phyloP scores from a whole-genome alignment of 148 eudicot species.

The Suaeda aralocaspica region DNA sequence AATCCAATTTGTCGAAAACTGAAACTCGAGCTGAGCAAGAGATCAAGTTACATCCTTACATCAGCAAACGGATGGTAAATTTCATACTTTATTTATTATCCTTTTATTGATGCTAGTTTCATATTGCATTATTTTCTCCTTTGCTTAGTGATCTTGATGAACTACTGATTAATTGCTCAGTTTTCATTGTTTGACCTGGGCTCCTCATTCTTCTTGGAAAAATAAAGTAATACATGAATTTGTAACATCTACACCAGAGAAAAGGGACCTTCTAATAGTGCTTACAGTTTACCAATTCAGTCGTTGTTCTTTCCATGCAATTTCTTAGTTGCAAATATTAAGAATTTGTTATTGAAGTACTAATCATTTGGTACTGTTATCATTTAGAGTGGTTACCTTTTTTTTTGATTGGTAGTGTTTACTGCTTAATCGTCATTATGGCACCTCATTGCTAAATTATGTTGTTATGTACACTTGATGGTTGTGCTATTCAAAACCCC shows the following conservation, averaged over 20 bases:
- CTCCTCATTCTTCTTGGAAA: not conserved
- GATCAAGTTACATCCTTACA: constrained; percentile 64
- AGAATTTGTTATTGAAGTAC: not conserved
- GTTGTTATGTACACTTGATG: too few species aligned
- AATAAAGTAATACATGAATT: not conserved
- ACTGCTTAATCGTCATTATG: too few species aligned
- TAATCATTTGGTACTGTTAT: not conserved
- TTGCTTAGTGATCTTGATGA: not conserved
- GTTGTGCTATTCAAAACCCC: too few species aligned
- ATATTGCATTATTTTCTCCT: not conserved
- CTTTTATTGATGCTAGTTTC: not conserved
- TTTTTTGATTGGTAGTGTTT: too few species aligned
- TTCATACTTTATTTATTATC: not conserved
- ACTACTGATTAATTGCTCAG: not conserved
- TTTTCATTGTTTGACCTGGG: not conserved
- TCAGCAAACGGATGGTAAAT: constrained; percentile 88
- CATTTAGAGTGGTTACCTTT: not conserved
- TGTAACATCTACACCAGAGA: not conserved
- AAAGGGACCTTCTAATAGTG: not conserved
- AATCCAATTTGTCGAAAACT: constrained; percentile 25
- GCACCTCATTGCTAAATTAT: not conserved
- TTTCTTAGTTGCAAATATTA: not conserved
- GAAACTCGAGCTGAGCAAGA: constrained; percentile 38
- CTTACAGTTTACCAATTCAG: not conserved
- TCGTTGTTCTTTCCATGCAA: not conserved